Evolutionary conservation across 805 yeast species (phyloP).

Genomic region (Candida gorgasii): DNA sequence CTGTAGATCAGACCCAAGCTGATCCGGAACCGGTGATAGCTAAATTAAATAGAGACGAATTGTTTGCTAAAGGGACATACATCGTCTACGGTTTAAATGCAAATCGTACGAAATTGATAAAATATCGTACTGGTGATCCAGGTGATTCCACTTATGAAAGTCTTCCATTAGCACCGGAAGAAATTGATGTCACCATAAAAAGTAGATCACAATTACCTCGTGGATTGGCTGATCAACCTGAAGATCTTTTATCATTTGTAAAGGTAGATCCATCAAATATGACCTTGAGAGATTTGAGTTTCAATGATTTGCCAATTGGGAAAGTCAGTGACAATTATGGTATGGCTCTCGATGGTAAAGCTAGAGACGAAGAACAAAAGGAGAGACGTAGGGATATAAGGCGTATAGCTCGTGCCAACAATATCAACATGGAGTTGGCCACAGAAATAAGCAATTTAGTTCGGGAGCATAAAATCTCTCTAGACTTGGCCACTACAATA

Average conservation of each 20-base stretch:
- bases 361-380: conserved; percentile 23
- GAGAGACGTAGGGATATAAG: conserved; percentile 29
- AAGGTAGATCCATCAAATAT: conserved; percentile 54
- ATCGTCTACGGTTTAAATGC: conserved; percentile 36
- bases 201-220: conserved; percentile 34
- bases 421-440: conserved; percentile 33
- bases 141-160: neutral
- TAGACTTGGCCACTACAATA: no score
- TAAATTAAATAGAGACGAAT: conserved; percentile 14
- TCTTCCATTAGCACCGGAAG: conserved; percentile 40
- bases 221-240: conserved; percentile 38
- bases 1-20: neutral
- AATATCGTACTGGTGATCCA: conserved; percentile 23
- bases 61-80: conserved; percentile 8
- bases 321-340: conserved; percentile 57
- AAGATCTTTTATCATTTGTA: conserved; percentile 42
- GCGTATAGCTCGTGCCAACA: conserved; percentile 26
- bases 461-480: no score
- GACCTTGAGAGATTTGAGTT: conserved; percentile 71
- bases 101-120: conserved; percentile 25
- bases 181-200: conserved; percentile 30
- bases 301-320: conserved; percentile 67
- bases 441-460: conserved; percentile 6
- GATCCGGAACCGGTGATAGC: neutral
- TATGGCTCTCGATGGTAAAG: conserved; percentile 54